Percentiles rank a stretch among this genome's conserved stretches.
Conservation (phyloP, 768 basidiomycete species). For the Boletus pseudopeckii region DNA sequence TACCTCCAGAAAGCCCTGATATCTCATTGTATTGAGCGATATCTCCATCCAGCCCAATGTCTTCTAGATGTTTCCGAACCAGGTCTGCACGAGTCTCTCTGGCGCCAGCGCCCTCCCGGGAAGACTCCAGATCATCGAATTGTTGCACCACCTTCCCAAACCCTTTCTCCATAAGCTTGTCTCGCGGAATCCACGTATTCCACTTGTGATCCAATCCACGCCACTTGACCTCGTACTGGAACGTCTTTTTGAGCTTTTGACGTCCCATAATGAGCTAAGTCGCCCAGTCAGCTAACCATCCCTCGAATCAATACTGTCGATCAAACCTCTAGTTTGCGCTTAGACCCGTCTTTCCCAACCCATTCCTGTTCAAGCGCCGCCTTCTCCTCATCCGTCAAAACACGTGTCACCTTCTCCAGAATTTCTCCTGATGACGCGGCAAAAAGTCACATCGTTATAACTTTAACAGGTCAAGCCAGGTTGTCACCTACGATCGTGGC, state of each 20-base stretch:
- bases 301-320: constrained; percentile 9
- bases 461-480: constrained; percentile 7
- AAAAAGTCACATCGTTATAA: constrained; percentile 5
- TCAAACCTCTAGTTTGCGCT: constrained; percentile 84
- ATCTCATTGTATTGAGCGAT: constrained; percentile 99
- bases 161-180: constrained; percentile 80
- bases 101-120: constrained; percentile 89
- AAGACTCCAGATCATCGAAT: constrained; percentile 95
- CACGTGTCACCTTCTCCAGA: constrained; percentile 86
- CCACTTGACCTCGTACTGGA: constrained; percentile 93
- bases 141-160: constrained; percentile 88
- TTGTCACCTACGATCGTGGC: constrained; percentile 78
- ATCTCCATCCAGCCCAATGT: constrained; percentile 94
- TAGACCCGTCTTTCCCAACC: constrained; percentile 86
- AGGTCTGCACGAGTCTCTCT: constrained; percentile 79
- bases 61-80: constrained; percentile 90
- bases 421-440: constrained; percentile 61
- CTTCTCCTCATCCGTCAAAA: constrained; percentile 85
- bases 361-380: constrained; percentile 77
- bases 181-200: constrained; percentile 92
- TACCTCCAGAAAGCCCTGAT: constrained; percentile 88
- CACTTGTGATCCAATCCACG: constrained; percentile 75
- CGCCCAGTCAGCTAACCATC: constrained; percentile 14
- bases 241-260: constrained; percentile 94
- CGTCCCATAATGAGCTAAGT: constrained; percentile 81